Evolutionary conservation across 176 grass and related monocot genomes (phyloP), one percentile per base, ranked within the genome.

Genomic region (Bothriochloa decipiens): DNA sequence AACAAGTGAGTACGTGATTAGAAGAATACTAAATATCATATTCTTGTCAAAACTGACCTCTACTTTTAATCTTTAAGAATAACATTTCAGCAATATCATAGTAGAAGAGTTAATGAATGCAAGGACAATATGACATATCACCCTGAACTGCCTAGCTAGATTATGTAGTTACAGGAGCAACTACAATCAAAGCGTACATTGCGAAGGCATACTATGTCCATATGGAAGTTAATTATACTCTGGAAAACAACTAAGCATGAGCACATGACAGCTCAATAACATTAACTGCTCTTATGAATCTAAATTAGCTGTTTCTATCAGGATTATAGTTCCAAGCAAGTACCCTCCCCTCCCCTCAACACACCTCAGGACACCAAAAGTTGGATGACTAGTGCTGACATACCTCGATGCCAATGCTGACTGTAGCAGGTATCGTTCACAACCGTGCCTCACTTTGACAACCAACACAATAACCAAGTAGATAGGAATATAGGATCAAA

Each of bases 401-500:
- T 36, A 57, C 10, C 16, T 36, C 9, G 29, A 32, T 12, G 26
- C 35, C 33, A 39, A 35, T 68, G 65, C 23, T 69, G 55, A 33
- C 40, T n/a, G 26, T 36, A 4, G 17, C 9, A 29, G 25, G 26
- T 15, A 46, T 3, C n/a, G n/a, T n/a, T 35, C 4, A 35, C 4
- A 2, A 28, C 18, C 1, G 0, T 23, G 11, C 53, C 7, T 29
- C 16, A 63, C 33, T 35, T 36, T 36, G 10, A 15, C 13, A 83
- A 58, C 41, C 23, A 88, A 87, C 43, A 22, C 16, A 0, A 73
- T 29, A 33, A 79, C 22, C 17, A n/a, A 50, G 47, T 18, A 29
- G 60, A 87, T 36, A 47, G 53, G 9, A 47, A 29, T 46, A 87
- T 36, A 47, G 53, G 9, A 47, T 57, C 16, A 40, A 42, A 65